These are phyloP conservation scores for Candida anutae DNA, from an alignment of 1,139 yeast species.

Conservation along the genomic window DNA sequence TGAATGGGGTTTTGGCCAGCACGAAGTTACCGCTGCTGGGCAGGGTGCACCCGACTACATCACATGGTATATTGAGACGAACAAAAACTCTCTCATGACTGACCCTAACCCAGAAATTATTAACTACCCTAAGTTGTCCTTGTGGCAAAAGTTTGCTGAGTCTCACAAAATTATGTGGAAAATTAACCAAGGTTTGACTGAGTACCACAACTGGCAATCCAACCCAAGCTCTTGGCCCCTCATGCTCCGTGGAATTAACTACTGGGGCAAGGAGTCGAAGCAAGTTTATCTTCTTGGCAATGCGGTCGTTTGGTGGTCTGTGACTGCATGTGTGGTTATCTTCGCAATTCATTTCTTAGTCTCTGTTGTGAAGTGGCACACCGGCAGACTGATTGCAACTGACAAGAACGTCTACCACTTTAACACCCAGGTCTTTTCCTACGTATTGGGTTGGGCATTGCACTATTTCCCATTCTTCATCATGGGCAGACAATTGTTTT, in stretches of 20 bases:
- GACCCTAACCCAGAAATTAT: constrained; percentile 23
- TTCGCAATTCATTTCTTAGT: constrained; percentile 47
- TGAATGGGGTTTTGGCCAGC: constrained; percentile 94
- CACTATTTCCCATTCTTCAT: constrained; percentile 85
- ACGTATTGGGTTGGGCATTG: constrained; percentile 71
- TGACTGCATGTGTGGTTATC: constrained; percentile 49
- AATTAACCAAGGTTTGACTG: constrained; percentile 77
- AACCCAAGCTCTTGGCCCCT: constrained; percentile 87
- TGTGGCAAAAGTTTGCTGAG: constrained; percentile 67
- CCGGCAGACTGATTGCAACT: constrained; percentile 42
- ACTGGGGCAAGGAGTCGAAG: constrained; percentile 74
- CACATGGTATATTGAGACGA: constrained; percentile 85
- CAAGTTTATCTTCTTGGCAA: constrained; percentile 89
- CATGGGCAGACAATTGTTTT: constrained; percentile 90
- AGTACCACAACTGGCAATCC: constrained; percentile 83
- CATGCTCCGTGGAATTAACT: constrained; percentile 85
- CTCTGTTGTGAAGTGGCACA: constrained; percentile 71
- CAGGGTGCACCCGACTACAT: constrained; percentile 71
- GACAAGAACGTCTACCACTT: constrained; percentile 59
- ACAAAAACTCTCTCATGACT: constrained; percentile 35
- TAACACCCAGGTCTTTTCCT: constrained; percentile 63
- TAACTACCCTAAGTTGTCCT: constrained; percentile 56
- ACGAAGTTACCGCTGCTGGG: constrained; percentile 88
- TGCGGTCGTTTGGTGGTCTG: constrained; percentile 84
- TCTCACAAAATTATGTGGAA: constrained; percentile 88